Base-by-base conservation (phyloP, 306 rosid species). In the Cucumis melo region DNA sequence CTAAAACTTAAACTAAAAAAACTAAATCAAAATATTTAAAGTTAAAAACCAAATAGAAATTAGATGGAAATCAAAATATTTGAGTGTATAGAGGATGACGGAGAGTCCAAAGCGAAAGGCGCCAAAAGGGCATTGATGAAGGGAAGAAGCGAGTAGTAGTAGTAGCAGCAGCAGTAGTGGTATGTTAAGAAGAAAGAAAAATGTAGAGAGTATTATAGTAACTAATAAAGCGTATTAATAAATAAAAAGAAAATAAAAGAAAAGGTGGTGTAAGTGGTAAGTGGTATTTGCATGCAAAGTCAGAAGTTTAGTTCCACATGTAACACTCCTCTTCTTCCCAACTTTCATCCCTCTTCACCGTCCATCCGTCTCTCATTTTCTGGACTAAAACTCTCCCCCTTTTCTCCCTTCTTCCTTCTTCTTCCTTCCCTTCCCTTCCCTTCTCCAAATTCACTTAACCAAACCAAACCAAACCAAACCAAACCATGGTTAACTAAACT, bases 291-390 rank as follows among this genome's bases (percentile, higher is more conserved):
- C 84, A 62, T 62, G 81, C 65, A 50, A 63, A 0, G 21, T 80
- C 96, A 93, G 98, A 91, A 91, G 87, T 89, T 91, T 87, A 46
- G 82, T 87, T 85, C 85, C 98, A 93, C 87, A 80, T 93, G 98
- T 81, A 84, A 3, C 39, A 12, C 19, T 21, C 6, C 27, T 29
- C 65, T 17, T 38, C 57, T 17, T 83, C 34, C 80, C 83, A 65
- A 16, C 81, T 86, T 84, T 77, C 54, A 67, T 88, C 5, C 76
- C 38, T 62, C 78, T 81, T 63, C 79, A 80, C 78, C 79, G 78
- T 78, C 85, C 92, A 92, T 83, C 86, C 94, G 98, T 90, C 96
- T 77, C 71, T 73, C 54, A 0, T 23, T 75, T 14, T 74, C 84
- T 86, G 91, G 98, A 7, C 24, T 83, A 75, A 83, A 42, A 44